Percentiles rank a stretch among this genome's conserved stretches.
These are phyloP conservation scores for Piloderma croceum DNA, from an alignment of 768 basidiomycete genomes.

Conservation along the genomic window DNA sequence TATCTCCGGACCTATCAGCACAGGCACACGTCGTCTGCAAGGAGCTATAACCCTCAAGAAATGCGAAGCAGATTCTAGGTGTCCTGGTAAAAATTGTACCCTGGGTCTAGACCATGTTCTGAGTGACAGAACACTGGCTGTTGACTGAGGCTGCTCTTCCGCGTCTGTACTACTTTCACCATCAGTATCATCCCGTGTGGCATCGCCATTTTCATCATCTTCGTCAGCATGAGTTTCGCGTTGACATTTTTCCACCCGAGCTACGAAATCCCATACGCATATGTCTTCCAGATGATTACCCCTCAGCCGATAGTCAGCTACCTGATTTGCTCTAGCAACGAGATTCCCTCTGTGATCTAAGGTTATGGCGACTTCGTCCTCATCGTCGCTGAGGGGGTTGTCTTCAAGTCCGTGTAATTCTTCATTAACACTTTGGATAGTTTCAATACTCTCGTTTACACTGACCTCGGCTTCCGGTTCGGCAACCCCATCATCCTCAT, in stretches of 20 bases:
- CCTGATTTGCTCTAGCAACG: constrained; percentile 11
- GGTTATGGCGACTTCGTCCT: constrained; percentile 1
- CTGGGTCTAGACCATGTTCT: background rate
- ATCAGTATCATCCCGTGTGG: too few species aligned
- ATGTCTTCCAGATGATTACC: constrained; percentile 10
- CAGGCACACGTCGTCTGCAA: constrained; percentile 19
- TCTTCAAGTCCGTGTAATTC: background rate
- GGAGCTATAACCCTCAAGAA: constrained; percentile 5
- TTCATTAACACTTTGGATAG: too few species aligned
- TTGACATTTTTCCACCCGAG: constrained; percentile 17
- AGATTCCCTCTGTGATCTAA: constrained; percentile 9
- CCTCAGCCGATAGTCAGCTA: constrained; percentile 23
- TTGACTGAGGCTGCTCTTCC: too few species aligned
- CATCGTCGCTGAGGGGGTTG: background rate
- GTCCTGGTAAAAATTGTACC: constrained; percentile 9
- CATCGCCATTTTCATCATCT: too few species aligned
- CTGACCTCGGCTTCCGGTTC: too few species aligned
- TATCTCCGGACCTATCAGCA: constrained; percentile 29
- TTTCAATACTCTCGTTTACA: too few species aligned
- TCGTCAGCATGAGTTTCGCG: background rate
- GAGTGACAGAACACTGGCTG: too few species aligned
- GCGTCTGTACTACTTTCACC: too few species aligned
- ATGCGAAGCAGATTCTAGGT: constrained; percentile 20
- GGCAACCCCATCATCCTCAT: too few species aligned
- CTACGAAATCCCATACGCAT: constrained; percentile 27